Conservation (phyloP, 257 asterid species). For the Eucommia ulmoides region DNA sequence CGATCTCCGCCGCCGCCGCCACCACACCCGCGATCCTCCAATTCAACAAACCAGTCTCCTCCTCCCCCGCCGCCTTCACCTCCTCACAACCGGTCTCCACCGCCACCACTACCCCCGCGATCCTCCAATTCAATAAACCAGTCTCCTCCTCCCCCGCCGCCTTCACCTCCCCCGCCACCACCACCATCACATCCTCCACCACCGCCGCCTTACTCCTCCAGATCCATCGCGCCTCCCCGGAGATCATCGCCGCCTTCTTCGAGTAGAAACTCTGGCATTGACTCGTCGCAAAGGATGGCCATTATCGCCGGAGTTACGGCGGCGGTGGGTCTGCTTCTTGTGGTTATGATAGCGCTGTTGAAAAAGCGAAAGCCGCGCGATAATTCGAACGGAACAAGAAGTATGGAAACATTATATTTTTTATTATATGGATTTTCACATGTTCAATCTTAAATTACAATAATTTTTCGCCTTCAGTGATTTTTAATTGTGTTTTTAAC, state of each 20-base stretch:
- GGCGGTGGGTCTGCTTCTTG: conserved; percentile 40
- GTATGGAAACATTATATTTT: no score
- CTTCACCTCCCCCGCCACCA: conserved; percentile 1
- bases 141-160: conserved; percentile 12
- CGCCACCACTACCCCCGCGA: conserved; percentile 10
- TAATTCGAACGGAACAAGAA: no score
- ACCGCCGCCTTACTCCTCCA: conserved; percentile 13
- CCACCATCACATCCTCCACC: conserved; percentile 10
- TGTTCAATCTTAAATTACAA: no score
- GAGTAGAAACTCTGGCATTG: not conserved
- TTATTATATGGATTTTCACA: no score
- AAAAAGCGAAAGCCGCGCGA: conserved; percentile 41
- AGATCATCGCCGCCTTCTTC: conserved; percentile 5
- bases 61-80: conserved; percentile 8
- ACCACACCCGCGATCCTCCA: conserved; percentile 7
- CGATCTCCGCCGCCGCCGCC: conserved; percentile 17
- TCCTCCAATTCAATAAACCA: conserved; percentile 6
- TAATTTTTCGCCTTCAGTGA: no score
- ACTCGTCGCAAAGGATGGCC: conserved; percentile 15
- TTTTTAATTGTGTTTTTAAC: no score
- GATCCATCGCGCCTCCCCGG: no score
- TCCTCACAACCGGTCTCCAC: no score
- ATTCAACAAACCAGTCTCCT: conserved; percentile 1
- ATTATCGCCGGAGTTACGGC: conserved; percentile 51
- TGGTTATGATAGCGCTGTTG: conserved; percentile 27